Evolutionary conservation across 1,139 yeast species (phyloP).

Genomic region (Pichia sp.): DNA sequence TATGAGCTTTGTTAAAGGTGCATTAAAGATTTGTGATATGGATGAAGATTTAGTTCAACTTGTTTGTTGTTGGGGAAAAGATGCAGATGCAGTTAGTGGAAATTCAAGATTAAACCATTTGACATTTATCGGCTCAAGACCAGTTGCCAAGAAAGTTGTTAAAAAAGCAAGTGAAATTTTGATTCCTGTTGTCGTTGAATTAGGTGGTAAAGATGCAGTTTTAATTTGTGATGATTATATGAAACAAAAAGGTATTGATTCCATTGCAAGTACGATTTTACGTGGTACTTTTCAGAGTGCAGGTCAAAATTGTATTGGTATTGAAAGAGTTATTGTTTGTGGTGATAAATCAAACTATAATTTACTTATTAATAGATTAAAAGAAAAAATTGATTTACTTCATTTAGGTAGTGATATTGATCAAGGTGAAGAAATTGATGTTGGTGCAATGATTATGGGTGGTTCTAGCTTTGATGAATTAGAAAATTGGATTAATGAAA

Average conservation of each 20-base stretch:
- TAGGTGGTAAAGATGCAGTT: slow-evolving; percentile 93
- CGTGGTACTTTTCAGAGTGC: slow-evolving; percentile 96
- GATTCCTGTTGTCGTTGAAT: slow-evolving; percentile 90
- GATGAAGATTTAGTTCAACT: slow-evolving; percentile 82
- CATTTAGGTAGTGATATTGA: slow-evolving; percentile 89
- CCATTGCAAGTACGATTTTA: slow-evolving; percentile 75
- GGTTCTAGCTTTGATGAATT: slow-evolving; percentile 63
- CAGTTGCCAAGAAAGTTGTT: slow-evolving; percentile 84
- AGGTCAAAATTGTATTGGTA: slow-evolving; percentile 96
- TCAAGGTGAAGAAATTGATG: slow-evolving; percentile 80
- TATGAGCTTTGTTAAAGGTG: slow-evolving; percentile 60
- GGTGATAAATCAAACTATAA: slow-evolving; percentile 60
- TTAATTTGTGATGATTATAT: slow-evolving; percentile 72
- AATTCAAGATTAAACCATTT: slow-evolving; percentile 80
- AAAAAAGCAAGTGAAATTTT: slow-evolving; percentile 73
- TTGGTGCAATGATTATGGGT: slow-evolving; percentile 91
- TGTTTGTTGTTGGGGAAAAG: slow-evolving; percentile 72
- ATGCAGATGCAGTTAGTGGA: slow-evolving; percentile 77
- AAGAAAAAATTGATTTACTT: slow-evolving; percentile 51
- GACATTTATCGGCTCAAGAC: slow-evolving; percentile 92
- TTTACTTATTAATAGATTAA: slow-evolving; percentile 48
- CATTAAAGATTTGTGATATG: slow-evolving; percentile 65
- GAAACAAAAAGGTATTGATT: slow-evolving; percentile 39
- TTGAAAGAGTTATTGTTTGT: slow-evolving; percentile 71
- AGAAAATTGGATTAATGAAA: slow-evolving; percentile 62